These are phyloP conservation scores for Saturnispora silvae DNA, from an alignment of 805 yeast genomes.

Conservation along the genomic window DNA sequence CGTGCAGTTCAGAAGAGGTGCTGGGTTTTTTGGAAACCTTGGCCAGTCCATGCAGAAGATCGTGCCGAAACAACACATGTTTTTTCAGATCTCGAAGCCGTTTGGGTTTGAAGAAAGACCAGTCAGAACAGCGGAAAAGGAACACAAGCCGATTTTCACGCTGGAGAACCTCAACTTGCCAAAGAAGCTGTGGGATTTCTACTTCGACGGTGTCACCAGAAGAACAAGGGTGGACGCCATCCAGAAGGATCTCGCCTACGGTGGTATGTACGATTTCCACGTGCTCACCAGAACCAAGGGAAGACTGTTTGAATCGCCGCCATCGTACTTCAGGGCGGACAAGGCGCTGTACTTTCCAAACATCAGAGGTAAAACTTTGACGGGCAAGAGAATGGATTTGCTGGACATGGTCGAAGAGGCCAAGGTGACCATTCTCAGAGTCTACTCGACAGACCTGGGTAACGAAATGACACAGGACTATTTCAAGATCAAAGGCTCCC, in stretches of 20 bases:
- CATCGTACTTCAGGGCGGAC: slow-evolving; percentile 63
- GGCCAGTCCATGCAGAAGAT: slow-evolving; percentile 24
- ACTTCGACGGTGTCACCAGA: slow-evolving; percentile 28
- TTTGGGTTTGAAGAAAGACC: slow-evolving; percentile 25
- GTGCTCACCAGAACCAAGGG: slow-evolving; percentile 68
- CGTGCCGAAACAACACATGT: slow-evolving; percentile 26
- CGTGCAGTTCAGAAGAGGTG: too few species aligned
- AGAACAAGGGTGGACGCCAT: slow-evolving; percentile 27
- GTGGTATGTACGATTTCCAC: slow-evolving; percentile 58
- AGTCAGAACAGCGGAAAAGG: slow-evolving; percentile 14
- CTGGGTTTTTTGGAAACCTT: slow-evolving; percentile 25
- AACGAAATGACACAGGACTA: slow-evolving; percentile 53
- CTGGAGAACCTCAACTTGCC: slow-evolving; percentile 22
- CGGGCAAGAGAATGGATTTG: slow-evolving; percentile 24
- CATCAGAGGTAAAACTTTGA: slow-evolving; percentile 45
- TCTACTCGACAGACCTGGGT: slow-evolving; percentile 62
- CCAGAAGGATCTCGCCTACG: slow-evolving; percentile 53
- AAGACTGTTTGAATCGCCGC: slow-evolving; percentile 74
- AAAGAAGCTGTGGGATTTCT: slow-evolving; percentile 25
- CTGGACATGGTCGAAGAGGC: slow-evolving; percentile 32
- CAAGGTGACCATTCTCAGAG: slow-evolving; percentile 52
- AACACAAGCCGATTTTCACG: slow-evolving; percentile 18
- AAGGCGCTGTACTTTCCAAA: slow-evolving; percentile 79
- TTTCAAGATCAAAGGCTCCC: slow-evolving; percentile 36
- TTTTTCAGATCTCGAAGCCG: slow-evolving; percentile 24